phyloP scores from a whole-genome alignment of 2,329 filamentous ascomycete genomes.

The Periconia macrospinosa region DNA sequence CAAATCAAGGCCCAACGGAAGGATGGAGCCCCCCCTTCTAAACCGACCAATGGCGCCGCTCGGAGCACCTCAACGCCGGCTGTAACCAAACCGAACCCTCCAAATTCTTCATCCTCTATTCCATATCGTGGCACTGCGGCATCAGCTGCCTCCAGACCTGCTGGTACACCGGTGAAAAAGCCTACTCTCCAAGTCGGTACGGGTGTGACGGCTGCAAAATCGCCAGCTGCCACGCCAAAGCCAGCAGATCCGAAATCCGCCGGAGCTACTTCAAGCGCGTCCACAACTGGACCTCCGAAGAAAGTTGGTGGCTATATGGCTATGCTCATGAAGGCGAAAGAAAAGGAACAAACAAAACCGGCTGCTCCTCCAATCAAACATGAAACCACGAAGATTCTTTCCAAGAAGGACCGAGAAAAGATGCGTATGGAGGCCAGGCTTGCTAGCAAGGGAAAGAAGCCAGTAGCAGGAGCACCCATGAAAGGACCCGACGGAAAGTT shows the following conservation, averaged over 20 bases:
- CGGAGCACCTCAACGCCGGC: conserved; percentile 27
- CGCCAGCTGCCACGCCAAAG: conserved; percentile 23
- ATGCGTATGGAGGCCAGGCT: conserved; percentile 45
- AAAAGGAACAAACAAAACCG: conserved; percentile 51
- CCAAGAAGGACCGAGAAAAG: conserved; percentile 57
- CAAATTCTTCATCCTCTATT: conserved; percentile 24
- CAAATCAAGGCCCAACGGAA: conserved; percentile 39
- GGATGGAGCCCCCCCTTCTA: conserved; percentile 24
- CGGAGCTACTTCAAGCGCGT: conserved; percentile 23
- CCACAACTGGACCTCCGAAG: conserved; percentile 57
- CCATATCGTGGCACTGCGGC: conserved; percentile 44
- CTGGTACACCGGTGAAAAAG: conserved; percentile 27
- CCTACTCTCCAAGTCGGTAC: conserved; percentile 19
- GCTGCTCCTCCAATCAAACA: conserved; percentile 72
- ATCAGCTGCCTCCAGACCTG: conserved; percentile 24
- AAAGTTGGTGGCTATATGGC: conserved; percentile 72
- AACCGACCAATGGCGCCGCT: conserved; percentile 27
- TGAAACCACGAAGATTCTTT: conserved; percentile 69
- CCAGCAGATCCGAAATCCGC: conserved; percentile 12
- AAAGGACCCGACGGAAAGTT: conserved; percentile 22
- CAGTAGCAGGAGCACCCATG: conserved; percentile 13
- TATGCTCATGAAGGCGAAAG: conserved; percentile 71
- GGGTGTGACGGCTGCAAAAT: conserved; percentile 18
- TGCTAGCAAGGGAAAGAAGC: conserved; percentile 37
- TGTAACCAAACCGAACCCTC: conserved; percentile 23